These are phyloP conservation scores for Xerocomus subilludens DNA, from an alignment of 1,284 basidiomycete genomes.

Conservation along the genomic window DNA sequence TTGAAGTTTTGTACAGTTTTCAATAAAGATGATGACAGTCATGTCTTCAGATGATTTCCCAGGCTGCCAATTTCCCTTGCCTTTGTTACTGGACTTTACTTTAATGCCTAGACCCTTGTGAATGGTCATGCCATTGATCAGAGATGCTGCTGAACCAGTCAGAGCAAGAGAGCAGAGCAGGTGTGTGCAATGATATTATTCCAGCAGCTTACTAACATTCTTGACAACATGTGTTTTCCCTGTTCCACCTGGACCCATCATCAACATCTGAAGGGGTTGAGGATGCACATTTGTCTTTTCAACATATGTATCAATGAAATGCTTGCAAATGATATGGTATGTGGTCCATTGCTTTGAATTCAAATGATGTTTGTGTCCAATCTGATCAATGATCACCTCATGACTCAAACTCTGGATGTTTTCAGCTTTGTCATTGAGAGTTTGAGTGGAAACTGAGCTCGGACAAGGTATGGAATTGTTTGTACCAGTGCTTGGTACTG, in stretches of 20 bases:
- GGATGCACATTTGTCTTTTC: not conserved
- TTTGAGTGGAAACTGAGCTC: no score
- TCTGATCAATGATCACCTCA: no score
- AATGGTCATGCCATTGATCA: constrained; percentile 20
- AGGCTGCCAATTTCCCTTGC: not conserved
- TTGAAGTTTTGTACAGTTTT: no score
- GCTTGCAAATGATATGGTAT: not conserved
- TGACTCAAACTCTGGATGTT: no score
- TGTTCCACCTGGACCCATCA: constrained; percentile 19
- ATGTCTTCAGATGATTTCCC: not conserved
- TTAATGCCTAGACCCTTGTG: constrained; percentile 22
- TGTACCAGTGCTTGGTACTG: no score
- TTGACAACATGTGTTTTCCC: constrained; percentile 20
- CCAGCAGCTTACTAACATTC: not conserved
- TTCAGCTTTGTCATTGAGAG: no score
- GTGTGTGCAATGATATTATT: not conserved
- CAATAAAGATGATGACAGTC: no score
- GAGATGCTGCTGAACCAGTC: not conserved
- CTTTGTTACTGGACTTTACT: constrained; percentile 6
- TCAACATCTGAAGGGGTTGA: constrained; percentile 10
- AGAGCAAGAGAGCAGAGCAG: constrained; percentile 14
- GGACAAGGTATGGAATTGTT: no score
- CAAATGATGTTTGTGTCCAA: no score
- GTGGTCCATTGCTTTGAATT: no score
- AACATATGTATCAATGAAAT: not conserved